Conservation (phyloP, 129 eudicot species). For the Apium graveolens region DNA sequence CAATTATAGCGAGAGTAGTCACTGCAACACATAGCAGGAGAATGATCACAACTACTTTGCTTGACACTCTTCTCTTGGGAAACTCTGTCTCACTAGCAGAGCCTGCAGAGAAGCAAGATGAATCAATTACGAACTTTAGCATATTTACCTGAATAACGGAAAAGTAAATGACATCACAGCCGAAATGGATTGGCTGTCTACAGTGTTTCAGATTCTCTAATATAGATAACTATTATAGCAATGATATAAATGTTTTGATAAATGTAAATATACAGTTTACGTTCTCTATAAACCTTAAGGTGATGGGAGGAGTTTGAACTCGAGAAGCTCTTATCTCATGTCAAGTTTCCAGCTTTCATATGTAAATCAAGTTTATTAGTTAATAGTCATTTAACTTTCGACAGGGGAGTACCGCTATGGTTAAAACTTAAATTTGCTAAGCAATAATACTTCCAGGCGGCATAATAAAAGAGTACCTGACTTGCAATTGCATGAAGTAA, state of each 20-base stretch:
- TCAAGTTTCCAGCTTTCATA: not conserved
- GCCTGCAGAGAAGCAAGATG: slow-evolving; percentile 37
- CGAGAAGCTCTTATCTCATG: not conserved
- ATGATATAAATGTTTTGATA: not conserved
- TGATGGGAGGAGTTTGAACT: not conserved
- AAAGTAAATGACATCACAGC: not conserved
- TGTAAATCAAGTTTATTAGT: not conserved
- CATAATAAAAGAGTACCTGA: slow-evolving; percentile 42
- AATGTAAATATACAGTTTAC: not conserved
- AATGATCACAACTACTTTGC: slow-evolving; percentile 45
- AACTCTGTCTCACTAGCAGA: slow-evolving; percentile 27
- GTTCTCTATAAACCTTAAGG: not conserved
- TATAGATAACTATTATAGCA: not conserved
- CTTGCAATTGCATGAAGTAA: slow-evolving; percentile 71
- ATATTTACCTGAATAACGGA: not conserved
- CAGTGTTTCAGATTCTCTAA: not conserved
- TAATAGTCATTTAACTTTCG: not conserved
- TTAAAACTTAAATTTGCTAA: not conserved
- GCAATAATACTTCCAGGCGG: not conserved
- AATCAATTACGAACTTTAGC: not conserved
- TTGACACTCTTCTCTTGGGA: slow-evolving; percentile 41
- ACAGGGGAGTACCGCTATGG: not conserved
- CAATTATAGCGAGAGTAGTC: slow-evolving; percentile 39
- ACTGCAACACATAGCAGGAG: slow-evolving; percentile 48
- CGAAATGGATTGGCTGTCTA: not conserved